These are phyloP conservation scores for Cruciata laevipes DNA, from an alignment of 257 asterid genomes.

Conservation along the genomic window DNA sequence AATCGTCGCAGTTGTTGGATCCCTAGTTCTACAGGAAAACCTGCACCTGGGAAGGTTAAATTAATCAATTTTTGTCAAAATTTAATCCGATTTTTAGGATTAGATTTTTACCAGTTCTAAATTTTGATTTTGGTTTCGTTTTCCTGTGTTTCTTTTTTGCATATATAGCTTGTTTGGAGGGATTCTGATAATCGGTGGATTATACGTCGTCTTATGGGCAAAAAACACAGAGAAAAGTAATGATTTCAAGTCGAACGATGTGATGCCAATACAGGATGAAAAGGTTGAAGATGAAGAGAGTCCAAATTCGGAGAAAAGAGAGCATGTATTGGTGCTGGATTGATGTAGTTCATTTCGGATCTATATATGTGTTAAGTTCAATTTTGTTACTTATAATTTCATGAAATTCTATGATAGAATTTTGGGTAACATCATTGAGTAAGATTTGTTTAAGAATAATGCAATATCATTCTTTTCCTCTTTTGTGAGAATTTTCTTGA, in stretches of 20 bases:
- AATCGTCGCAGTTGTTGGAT: slow-evolving; percentile 23
- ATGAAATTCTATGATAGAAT: no score
- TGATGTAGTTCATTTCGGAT: no score
- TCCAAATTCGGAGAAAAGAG: background rate
- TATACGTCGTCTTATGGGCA: background rate
- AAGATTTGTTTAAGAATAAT: no score
- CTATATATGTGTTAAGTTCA: no score
- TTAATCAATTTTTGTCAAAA: background rate
- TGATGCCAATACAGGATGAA: background rate
- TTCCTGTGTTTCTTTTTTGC: background rate
- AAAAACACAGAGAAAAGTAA: background rate
- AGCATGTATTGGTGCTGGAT: background rate
- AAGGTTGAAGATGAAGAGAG: background rate
- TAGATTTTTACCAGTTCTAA: background rate
- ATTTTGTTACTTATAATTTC: no score
- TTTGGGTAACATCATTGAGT: no score
- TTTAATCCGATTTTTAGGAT: background rate
- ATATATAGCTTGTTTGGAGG: background rate
- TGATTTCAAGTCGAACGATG: background rate
- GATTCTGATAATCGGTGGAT: background rate
- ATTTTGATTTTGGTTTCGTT: background rate
- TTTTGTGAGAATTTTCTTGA: no score
- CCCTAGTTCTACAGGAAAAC: slow-evolving; percentile 22
- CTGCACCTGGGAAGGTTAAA: slow-evolving; percentile 36
- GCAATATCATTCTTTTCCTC: no score